Evolutionary conservation across 2,329 filamentous ascomycete species (phyloP), one percentile per base, ranked within the genome.

Genomic region (Xylariaceae sp.): DNA sequence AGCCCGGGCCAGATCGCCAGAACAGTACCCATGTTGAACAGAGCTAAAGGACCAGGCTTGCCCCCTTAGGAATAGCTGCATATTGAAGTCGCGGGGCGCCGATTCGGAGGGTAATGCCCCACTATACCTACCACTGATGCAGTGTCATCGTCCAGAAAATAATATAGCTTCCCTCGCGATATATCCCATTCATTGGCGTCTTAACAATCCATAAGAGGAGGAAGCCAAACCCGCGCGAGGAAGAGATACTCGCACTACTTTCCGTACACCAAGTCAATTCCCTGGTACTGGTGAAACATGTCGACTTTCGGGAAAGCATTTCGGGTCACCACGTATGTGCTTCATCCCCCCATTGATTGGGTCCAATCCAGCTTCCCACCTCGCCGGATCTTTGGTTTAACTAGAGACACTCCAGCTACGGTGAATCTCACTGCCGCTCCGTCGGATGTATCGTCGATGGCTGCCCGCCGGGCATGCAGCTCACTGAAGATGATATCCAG

Each of bases 371-470:
- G 13, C 43, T 38, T 30, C 19, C 31, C 33, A 18, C 41, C 16
- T 35, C 45, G 51, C 43, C 45, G 3, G 18, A n/a, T 27, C 2
- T 17, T n/a, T 37, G 31, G 11, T 16, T 38, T 46, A 34, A 41
- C 19, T 24, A 37, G 33, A 14, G 21, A 16, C 14, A 9, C 19
- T 42, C 24, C 60, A 79, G 78, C 59, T 86, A 86, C 69, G 85
- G 85, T 61, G 85, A 89, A 65, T 94, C 86, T 41, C 90, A 96
- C 69, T 94, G 90, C 70, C 83, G 82, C 57, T 90, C 85, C 21
- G 88, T 97, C 56, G 89, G 88, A 59, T 94, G 87, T 70, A 96
- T 97, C 57, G 83, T 97, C 65, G 90, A 97, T 62, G 88, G 88
- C 54, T 85, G 81, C 59, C 92, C 90, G 24, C 89, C 92, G 11